Percentiles rank a stretch among this genome's conserved stretches.
These are phyloP conservation scores for Leccinum insolens DNA, from an alignment of 1,284 basidiomycete species.

Conservation along the genomic window DNA sequence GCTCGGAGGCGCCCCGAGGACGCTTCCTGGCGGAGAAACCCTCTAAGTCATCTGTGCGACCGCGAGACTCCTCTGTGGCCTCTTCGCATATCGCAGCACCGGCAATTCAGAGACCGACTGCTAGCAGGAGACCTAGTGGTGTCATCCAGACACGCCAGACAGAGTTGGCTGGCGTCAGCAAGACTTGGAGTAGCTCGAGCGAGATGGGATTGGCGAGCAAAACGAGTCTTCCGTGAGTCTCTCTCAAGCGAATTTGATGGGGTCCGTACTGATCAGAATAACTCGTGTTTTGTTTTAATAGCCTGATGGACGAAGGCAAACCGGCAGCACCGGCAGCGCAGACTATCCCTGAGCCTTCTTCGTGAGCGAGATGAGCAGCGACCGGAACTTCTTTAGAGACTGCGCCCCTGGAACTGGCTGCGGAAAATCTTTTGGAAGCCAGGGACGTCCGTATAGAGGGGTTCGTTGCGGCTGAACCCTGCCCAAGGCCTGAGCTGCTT, in stretches of 20 bases:
- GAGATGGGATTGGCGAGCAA: slow-evolving; percentile 26
- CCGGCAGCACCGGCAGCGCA: slow-evolving; percentile 15
- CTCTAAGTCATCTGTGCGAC: slow-evolving; percentile 31
- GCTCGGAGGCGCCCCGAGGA: slow-evolving; percentile 23
- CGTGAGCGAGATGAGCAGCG: too few species aligned
- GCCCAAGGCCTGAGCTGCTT: slow-evolving; percentile 34
- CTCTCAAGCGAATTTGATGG: neutral
- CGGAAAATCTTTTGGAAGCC: slow-evolving; percentile 33
- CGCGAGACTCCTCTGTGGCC: slow-evolving; percentile 26
- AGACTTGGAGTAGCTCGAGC: slow-evolving; percentile 34
- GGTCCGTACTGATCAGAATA: neutral
- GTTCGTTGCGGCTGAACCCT: slow-evolving; percentile 26
- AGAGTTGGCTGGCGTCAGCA: slow-evolving; percentile 34
- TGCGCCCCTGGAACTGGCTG: slow-evolving; percentile 29
- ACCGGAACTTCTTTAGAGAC: slow-evolving; percentile 14
- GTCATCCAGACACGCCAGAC: slow-evolving; percentile 30
- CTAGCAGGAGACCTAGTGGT: slow-evolving; percentile 30
- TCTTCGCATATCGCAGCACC: slow-evolving; percentile 28
- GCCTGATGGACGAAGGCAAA: slow-evolving; percentile 39
- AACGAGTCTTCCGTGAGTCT: slow-evolving; percentile 24
- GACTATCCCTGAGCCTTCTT: slow-evolving; percentile 14
- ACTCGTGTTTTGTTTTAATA: slow-evolving; percentile 14
- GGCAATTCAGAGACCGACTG: slow-evolving; percentile 21
- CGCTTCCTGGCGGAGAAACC: slow-evolving; percentile 19
- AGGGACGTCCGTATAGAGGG: slow-evolving; percentile 25